phyloP scores from a whole-genome alignment of 129 eudicot species.

The Arctium minus region DNA sequence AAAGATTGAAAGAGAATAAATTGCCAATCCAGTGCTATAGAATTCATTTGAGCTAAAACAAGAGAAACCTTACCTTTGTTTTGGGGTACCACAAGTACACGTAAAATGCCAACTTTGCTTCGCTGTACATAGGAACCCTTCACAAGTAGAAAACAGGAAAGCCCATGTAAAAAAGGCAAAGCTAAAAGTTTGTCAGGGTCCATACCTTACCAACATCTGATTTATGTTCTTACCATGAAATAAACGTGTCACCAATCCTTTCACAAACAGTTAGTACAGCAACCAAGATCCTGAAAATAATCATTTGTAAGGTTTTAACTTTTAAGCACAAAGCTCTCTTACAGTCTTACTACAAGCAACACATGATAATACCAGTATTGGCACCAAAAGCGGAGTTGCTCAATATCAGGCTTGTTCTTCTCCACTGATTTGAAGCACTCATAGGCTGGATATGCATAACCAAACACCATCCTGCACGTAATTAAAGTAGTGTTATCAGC shows the following conservation, averaged over 20 bases:
- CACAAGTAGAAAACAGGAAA: conserved; percentile 23
- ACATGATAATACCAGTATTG: conserved; percentile 68
- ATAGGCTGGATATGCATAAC: conserved; percentile 95
- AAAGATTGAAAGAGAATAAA: not conserved
- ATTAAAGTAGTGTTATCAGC: not conserved
- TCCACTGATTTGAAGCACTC: conserved; percentile 88
- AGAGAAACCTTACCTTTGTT: conserved; percentile 57
- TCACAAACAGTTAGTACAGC: conserved; percentile 78
- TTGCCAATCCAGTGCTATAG: not conserved
- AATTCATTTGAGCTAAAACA: not conserved
- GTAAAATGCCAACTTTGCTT: conserved; percentile 90
- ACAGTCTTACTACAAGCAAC: not conserved
- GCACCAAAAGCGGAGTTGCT: conserved; percentile 93
- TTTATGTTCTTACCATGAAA: conserved; percentile 66
- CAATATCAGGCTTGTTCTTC: conserved; percentile 77
- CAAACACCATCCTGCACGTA: conserved; percentile 71
- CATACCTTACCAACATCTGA: not conserved
- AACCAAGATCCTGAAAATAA: conserved; percentile 77
- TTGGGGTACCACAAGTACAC: conserved; percentile 88
- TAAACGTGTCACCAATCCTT: conserved; percentile 73
- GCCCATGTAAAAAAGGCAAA: not conserved
- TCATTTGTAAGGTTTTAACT: not conserved
- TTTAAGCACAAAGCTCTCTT: not conserved
- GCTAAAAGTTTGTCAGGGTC: not conserved
- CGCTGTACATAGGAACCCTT: conserved; percentile 97